Percentiles rank a stretch among this genome's conserved stretches.
These are phyloP conservation scores for Primulina eburnea DNA, from an alignment of 257 asterid genomes.

Conservation along the genomic window DNA sequence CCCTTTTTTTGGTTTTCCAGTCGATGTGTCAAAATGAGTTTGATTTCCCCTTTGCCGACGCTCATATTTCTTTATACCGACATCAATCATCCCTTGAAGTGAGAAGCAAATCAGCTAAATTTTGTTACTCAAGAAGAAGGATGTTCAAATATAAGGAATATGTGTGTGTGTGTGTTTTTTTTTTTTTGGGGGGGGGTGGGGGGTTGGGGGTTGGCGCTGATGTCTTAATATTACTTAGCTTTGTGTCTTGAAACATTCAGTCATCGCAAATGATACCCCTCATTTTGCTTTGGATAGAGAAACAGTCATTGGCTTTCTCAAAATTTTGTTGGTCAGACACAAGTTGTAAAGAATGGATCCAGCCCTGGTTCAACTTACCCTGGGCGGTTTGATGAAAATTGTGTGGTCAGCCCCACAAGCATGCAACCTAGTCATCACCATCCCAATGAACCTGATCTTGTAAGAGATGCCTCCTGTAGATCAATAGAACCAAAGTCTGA, in stretches of 20 bases:
- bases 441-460: conserved; percentile 52
- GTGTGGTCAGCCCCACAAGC: conserved; percentile 38
- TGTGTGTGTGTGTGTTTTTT: no score
- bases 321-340: conserved; percentile 52
- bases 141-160: not conserved
- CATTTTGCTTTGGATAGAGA: conserved; percentile 47
- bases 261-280: conserved; percentile 18
- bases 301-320: conserved; percentile 88
- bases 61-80: not conserved
- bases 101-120: conserved; percentile 13
- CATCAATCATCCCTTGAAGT: not conserved
- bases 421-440: conserved; percentile 50
- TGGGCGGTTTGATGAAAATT: conserved; percentile 57
- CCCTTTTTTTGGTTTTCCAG: not conserved
- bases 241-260: conserved; percentile 16
- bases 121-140: not conserved
- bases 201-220: no score
- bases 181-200: no score
- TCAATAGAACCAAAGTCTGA: conserved; percentile 51
- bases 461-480: conserved; percentile 45
- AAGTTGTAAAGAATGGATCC: conserved; percentile 48
- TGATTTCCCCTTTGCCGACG: not conserved
- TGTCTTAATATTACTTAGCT: conserved; percentile 11
- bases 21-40: not conserved
- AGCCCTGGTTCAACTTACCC: conserved; percentile 44